phyloP scores from a whole-genome alignment of 2,329 filamentous ascomycete genomes.

The Teratosphaeria zuluensis region DNA sequence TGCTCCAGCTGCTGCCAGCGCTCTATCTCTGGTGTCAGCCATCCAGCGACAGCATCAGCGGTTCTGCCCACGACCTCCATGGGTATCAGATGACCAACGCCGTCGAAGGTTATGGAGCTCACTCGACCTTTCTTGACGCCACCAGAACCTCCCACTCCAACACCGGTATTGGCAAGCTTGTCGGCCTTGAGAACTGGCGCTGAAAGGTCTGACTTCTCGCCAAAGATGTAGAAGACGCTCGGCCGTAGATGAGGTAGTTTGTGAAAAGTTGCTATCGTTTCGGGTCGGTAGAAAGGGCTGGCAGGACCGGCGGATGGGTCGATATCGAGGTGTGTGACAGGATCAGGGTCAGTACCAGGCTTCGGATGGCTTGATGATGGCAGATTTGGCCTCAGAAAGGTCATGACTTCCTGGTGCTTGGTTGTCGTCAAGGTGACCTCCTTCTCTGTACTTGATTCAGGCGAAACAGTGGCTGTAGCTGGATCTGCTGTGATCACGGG shows the following conservation, averaged over 20 bases:
- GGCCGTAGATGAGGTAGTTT: slow-evolving; percentile 54
- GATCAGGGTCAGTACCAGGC: slow-evolving; percentile 26
- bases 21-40: slow-evolving; percentile 25
- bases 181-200: slow-evolving; percentile 39
- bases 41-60: slow-evolving; percentile 42
- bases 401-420: slow-evolving; percentile 81
- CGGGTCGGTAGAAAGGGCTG: slow-evolving; percentile 56
- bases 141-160: slow-evolving; percentile 58
- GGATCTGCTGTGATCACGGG: slow-evolving; percentile 19
- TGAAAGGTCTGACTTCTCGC: slow-evolving; percentile 50
- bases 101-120: slow-evolving; percentile 52
- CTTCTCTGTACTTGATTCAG: slow-evolving; percentile 20
- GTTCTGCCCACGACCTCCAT: slow-evolving; percentile 66
- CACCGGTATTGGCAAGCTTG: slow-evolving; percentile 56
- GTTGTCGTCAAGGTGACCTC: slow-evolving; percentile 68
- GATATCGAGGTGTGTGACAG: slow-evolving; percentile 35
- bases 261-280: slow-evolving; percentile 47
- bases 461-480: slow-evolving; percentile 11
- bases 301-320: slow-evolving; percentile 26
- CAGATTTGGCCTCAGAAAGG: slow-evolving; percentile 57
- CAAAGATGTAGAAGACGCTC: slow-evolving; percentile 60
- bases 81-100: slow-evolving; percentile 68
- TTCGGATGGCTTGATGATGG: slow-evolving; percentile 11
- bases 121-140: slow-evolving; percentile 57
- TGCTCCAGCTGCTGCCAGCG: slow-evolving; percentile 25